Conservation (phyloP, 495 filamentous ascomycete species). For the Hypoxylon lenormandii region DNA sequence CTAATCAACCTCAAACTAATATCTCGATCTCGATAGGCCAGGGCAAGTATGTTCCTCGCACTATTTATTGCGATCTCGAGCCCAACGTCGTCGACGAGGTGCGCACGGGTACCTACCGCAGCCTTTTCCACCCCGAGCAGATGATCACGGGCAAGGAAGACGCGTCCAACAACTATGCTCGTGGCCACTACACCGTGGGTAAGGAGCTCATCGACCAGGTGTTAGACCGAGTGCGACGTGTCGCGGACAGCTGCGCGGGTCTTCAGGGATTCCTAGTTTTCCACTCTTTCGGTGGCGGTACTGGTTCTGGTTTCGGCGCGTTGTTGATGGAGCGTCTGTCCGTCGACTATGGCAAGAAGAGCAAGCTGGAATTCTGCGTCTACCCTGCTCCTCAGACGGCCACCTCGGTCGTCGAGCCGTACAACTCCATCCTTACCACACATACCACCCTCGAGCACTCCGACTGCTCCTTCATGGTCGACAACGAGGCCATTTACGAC, state of each 20-base stretch:
- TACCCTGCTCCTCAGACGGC: conserved; percentile 97
- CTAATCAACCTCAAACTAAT: conserved; percentile 37
- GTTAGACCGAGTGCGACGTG: conserved; percentile 92
- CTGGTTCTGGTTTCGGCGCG: conserved; percentile 97
- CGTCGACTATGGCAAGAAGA: conserved; percentile 99
- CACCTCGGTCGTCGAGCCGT: conserved; percentile 97
- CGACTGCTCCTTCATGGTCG: conserved; percentile 99
- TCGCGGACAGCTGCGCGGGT: conserved; percentile 96
- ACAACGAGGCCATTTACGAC: conserved; percentile 99
- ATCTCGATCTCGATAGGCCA: conserved; percentile 71
- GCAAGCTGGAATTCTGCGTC: conserved; percentile 98
- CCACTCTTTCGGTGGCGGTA: conserved; percentile 99
- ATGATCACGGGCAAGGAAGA: conserved; percentile 99
- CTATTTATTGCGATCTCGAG: conserved; percentile 99
- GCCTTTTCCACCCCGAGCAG: conserved; percentile 96
- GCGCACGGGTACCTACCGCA: conserved; percentile 94
- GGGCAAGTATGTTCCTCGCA: conserved; percentile 98
- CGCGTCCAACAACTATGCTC: conserved; percentile 99
- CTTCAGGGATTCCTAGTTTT: conserved; percentile 99
- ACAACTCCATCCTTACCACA: conserved; percentile 98
- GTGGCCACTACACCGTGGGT: conserved; percentile 98
- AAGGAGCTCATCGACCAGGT: conserved; percentile 99
- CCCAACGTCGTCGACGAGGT: conserved; percentile 99
- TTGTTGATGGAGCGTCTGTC: conserved; percentile 97
- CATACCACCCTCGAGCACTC: conserved; percentile 99